Conservation (phyloP, 305 asterid species). For the Solanum hybrid region DNA sequence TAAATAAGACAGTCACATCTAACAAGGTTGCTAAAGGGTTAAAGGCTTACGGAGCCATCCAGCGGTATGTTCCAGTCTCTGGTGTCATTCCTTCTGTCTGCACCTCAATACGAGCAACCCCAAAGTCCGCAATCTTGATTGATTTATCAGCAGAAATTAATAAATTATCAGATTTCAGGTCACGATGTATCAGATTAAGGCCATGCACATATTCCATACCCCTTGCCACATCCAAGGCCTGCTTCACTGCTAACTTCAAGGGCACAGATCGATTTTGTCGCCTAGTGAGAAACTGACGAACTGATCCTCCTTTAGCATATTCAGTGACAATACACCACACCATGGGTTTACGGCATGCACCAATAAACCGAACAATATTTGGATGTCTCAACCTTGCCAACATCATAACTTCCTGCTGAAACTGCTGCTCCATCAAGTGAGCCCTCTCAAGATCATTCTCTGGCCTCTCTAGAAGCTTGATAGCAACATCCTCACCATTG, state of each 20-base stretch:
- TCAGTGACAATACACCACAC: conserved; percentile 98
- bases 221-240: conserved; percentile 95
- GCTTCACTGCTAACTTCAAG: conserved; percentile 86
- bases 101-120: conserved; percentile 96
- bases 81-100: conserved; percentile 99
- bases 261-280: conserved; percentile 88
- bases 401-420: conserved; percentile 98
- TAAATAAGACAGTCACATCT: background rate
- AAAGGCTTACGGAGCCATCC: conserved; percentile 98
- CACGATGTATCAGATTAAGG: conserved; percentile 77
- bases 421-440: conserved; percentile 87
- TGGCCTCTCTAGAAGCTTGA: conserved; percentile 90
- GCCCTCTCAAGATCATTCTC: conserved; percentile 77
- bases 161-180: conserved; percentile 89
- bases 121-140: conserved; percentile 93
- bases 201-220: conserved; percentile 96
- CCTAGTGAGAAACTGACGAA: conserved; percentile 79
- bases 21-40: background rate
- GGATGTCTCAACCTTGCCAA: conserved; percentile 84
- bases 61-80: conserved; percentile 94
- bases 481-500: conserved; percentile 89
- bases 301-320: conserved; percentile 99
- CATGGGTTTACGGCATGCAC: conserved; percentile 92
- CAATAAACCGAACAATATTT: conserved; percentile 85
- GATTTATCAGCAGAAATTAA: conserved; percentile 85